Conservation (phyloP, 2,329 filamentous ascomycete genomes). For the Penicillium italicum region DNA sequence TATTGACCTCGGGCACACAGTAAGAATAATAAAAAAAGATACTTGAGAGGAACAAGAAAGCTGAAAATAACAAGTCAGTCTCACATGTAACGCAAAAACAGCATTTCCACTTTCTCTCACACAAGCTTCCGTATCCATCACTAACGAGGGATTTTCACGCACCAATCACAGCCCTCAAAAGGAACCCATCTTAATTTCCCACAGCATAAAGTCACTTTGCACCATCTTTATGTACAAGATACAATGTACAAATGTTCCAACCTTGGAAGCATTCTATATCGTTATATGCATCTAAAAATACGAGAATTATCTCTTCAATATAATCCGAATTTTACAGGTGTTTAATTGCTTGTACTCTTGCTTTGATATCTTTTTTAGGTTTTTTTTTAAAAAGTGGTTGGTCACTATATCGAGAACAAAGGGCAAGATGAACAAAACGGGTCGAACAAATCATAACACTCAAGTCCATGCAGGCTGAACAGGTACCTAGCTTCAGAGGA, state of each 20-base stretch:
- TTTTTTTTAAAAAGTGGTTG: background rate
- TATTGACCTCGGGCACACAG: background rate
- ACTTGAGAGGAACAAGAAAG: background rate
- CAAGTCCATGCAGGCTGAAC: background rate
- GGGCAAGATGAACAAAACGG: background rate
- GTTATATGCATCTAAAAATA: too few species aligned
- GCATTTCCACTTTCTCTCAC: slow-evolving; percentile 2
- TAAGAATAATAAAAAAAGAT: background rate
- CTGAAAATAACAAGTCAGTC: background rate
- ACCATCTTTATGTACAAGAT: background rate
- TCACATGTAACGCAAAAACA: slow-evolving; percentile 1
- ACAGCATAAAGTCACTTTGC: background rate
- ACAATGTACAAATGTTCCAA: background rate
- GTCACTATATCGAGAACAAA: background rate
- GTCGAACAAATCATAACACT: background rate
- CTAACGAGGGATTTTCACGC: slow-evolving; percentile 9
- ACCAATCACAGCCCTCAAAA: slow-evolving; percentile 2
- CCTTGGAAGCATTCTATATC: background rate
- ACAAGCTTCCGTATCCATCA: slow-evolving; percentile 7
- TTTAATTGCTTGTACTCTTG: background rate
- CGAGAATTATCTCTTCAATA: too few species aligned
- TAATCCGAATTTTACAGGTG: background rate
- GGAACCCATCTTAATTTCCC: slow-evolving; percentile 1
- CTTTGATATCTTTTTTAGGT: background rate
- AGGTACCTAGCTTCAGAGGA: background rate